phyloP scores from a whole-genome alignment of 192 early-diverging fungal species.

The Chytriomyces sp. region DNA sequence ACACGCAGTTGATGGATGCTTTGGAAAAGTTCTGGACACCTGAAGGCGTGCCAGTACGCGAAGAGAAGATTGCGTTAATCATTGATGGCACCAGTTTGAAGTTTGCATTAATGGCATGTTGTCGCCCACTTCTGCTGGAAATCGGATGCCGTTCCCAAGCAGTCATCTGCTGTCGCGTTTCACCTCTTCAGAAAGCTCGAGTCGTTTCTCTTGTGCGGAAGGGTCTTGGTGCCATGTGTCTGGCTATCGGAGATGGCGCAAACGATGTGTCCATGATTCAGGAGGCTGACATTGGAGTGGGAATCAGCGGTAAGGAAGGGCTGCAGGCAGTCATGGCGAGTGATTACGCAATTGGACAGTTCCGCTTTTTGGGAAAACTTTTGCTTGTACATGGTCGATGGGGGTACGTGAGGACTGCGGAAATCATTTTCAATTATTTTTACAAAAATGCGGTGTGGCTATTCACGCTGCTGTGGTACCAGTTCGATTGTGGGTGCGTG shows the following conservation, averaged over 20 bases:
- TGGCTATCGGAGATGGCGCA: conserved; percentile 66
- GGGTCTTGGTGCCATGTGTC: conserved; percentile 73
- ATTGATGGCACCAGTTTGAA: conserved; percentile 64
- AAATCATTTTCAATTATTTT: conserved; percentile 92
- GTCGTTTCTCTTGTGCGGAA: conserved; percentile 88
- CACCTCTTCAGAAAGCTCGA: conserved; percentile 93
- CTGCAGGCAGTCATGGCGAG: conserved; percentile 92
- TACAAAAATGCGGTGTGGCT: conserved; percentile 97
- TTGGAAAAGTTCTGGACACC: conserved; percentile 60
- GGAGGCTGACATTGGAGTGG: conserved; percentile 71
- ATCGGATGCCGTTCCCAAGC: conserved; percentile 64
- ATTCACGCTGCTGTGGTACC: conserved; percentile 91
- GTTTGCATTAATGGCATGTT: conserved; percentile 74
- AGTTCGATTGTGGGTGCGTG: conserved; percentile 85
- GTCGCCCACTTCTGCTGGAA: conserved; percentile 56
- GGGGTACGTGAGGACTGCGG: conserved; percentile 86
- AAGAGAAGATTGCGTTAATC: conserved; percentile 48
- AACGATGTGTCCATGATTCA: conserved; percentile 70
- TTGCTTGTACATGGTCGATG: conserved; percentile 92
- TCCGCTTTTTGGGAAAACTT: conserved; percentile 84
- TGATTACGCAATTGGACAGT: conserved; percentile 92
- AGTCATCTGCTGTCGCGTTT: conserved; percentile 92
- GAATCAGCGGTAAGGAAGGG: conserved; percentile 66
- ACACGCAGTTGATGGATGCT: conserved; percentile 63
- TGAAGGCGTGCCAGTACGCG: conserved; percentile 41